Base-by-base conservation (phyloP, 805 yeast species). In the Zygoascus bituminiphila region DNA sequence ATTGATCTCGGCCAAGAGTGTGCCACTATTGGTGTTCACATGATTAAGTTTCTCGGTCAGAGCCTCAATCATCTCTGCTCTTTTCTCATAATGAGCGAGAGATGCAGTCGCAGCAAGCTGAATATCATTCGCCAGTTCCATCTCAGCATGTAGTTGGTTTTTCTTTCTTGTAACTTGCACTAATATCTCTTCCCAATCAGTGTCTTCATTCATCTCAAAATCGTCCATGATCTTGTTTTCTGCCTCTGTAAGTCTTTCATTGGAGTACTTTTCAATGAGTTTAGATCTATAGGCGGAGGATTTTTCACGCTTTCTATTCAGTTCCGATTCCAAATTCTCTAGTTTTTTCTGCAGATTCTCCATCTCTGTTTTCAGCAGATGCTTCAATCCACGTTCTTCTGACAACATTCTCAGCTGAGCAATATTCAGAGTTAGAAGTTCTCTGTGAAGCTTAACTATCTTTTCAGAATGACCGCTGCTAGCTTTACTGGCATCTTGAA, bases 41-140 rank as follows among this genome's bases (percentile, higher is more conserved):
- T 39, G 9, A 12, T 26, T 22, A 2, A 48, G 25, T 8, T 39
- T 31, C 7, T n/a, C 23, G 57, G 46, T 71, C 5, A 75, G 57
- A 29, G 65, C 70, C 1, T 50, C 57, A 4, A 74, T 64, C 38
- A 68, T 70, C 15, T 52, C 52, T 47, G 66, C 69, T 41, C 78
- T 72, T n/a, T 62, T 64, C 44, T 74, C 73, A 22, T 79, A 62
- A 31, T 68, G 63, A 22, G 66, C 66, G 8, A 39, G 23, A 8
- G 48, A 17, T 10, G 42, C 46, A 6, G 33, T 46, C 8, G 25
- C 44, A 31, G 45, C 38, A 6, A 40, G 14, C n/a, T n/a, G 36
- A 24, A 15, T 25, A 7, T 25, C 45, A 17, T 20, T 26, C 2
- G 25, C 15, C 14, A 42, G 15, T 10, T 42, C 45, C 31, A 42